Percentiles rank a stretch among this genome's conserved stretches.
Evolutionary conservation across 306 rosid genomes (phyloP).

Genomic region (Urtica urens): DNA sequence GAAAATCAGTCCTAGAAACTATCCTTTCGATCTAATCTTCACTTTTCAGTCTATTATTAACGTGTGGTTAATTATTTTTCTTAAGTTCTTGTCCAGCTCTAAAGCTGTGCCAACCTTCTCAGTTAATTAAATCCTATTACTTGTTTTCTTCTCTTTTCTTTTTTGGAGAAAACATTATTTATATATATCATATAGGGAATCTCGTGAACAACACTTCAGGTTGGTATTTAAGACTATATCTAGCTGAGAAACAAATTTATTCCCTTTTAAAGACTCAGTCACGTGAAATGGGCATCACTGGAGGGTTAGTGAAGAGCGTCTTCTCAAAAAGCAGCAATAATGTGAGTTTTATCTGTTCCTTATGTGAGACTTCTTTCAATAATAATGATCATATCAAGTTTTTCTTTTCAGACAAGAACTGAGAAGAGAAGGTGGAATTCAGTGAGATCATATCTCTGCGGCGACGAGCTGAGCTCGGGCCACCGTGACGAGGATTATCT

Average conservation of each 20-base stretch:
- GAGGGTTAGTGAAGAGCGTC: constrained; percentile 67
- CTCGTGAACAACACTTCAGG: constrained; percentile 17
- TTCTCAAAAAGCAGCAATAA: constrained; percentile 55
- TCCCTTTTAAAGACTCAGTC: constrained; percentile 15
- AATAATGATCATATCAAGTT: too few relatives aligned
- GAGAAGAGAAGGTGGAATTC: constrained; percentile 66
- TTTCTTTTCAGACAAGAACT: constrained; percentile 32
- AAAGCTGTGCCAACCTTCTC: constrained; percentile 28
- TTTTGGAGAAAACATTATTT: constrained; percentile 14
- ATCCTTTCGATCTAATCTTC: constrained; percentile 32
- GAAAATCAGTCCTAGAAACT: constrained; percentile 28
- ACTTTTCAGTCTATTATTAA: constrained; percentile 48
- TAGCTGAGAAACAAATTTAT: constrained; percentile 12
- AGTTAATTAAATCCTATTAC: constrained; percentile 25
- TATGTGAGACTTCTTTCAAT: too few relatives aligned
- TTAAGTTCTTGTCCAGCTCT: constrained; percentile 48
- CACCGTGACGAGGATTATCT: constrained; percentile 66
- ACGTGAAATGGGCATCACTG: constrained; percentile 63
- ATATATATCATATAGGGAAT: constrained; percentile 17
- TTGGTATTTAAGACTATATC: constrained; percentile 26
- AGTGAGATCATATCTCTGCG: constrained; percentile 80
- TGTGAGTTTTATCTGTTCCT: constrained; percentile 32
- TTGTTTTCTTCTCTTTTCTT: constrained; percentile 18
- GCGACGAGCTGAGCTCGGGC: constrained; percentile 67
- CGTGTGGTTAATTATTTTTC: constrained; percentile 24